Percentiles rank a stretch among this genome's conserved stretches.
Evolutionary conservation across 495 filamentous ascomycete species (phyloP).

Genomic region (Penicillium longicatenatum): DNA sequence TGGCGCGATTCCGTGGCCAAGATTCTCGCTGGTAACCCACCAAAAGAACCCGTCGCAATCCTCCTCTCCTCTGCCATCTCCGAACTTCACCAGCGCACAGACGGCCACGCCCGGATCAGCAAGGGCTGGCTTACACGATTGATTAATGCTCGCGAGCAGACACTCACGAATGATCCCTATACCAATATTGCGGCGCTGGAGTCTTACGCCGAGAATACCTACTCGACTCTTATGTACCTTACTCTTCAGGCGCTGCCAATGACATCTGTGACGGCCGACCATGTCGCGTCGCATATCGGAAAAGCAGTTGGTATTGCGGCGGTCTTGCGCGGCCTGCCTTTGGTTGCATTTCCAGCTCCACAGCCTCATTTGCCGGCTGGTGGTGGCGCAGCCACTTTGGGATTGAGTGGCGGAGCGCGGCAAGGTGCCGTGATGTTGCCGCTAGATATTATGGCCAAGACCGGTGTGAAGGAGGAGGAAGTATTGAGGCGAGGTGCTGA

Average conservation of each 20-base stretch:
- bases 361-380: conserved; percentile 54
- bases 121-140: conserved; percentile 81
- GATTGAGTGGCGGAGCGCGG: conserved; percentile 32
- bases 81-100: conserved; percentile 57
- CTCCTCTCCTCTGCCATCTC: conserved; percentile 71
- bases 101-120: conserved; percentile 61
- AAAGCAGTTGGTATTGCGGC: conserved; percentile 89
- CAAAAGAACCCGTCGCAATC: conserved; percentile 89
- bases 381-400: conserved; percentile 23
- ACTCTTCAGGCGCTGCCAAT: conserved; percentile 76
- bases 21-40: conserved; percentile 70
- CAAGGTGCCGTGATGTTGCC: conserved; percentile 77
- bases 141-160: conserved; percentile 76
- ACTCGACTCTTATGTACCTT: conserved; percentile 89
- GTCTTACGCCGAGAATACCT: conserved; percentile 89
- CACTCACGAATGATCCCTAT: conserved; percentile 83
- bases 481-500: conserved; percentile 76
- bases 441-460: conserved; percentile 84
- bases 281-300: conserved; percentile 90
- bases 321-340: conserved; percentile 77
- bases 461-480: conserved; percentile 80
- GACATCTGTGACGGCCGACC: conserved; percentile 81
- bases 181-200: conserved; percentile 72
- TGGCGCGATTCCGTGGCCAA: conserved; percentile 84
- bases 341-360: conserved; percentile 78